Conservation (phyloP, 768 basidiomycete species). For the Lanmaoa pseudosensibilis region DNA sequence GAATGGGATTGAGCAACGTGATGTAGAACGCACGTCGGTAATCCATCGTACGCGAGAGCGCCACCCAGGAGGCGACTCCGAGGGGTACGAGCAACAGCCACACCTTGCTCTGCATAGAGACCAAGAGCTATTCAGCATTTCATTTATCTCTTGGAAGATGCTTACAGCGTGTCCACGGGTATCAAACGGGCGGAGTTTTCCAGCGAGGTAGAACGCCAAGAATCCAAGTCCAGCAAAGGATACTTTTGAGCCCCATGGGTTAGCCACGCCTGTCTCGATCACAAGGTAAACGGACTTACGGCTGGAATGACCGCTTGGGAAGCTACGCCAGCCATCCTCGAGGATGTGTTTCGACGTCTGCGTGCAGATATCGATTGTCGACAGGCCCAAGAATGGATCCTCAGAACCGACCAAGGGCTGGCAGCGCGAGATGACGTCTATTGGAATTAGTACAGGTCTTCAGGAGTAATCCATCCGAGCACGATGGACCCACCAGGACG, state of each 20-base stretch:
- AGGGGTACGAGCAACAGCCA: conserved; percentile 83
- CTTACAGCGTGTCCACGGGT: conserved; percentile 67
- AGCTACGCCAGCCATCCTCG: conserved; percentile 86
- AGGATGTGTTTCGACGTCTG: conserved; percentile 56
- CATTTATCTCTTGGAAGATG: not conserved
- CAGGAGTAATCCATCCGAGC: not conserved
- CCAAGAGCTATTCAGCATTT: not conserved
- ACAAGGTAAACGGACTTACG: conserved; percentile 43
- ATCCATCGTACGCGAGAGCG: conserved; percentile 90
- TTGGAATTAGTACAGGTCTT: not conserved
- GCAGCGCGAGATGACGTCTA: conserved; percentile 45
- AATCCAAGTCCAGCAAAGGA: conserved; percentile 93
- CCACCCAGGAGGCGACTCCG: conserved; percentile 67
- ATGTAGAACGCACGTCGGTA: conserved; percentile 65
- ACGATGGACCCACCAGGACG: conserved; percentile 59
- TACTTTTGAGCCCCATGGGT: conserved; percentile 42
- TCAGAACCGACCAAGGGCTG: conserved; percentile 59
- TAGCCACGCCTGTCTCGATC: not conserved
- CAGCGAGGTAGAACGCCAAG: conserved; percentile 82
- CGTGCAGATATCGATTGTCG: conserved; percentile 74
- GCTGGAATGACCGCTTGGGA: conserved; percentile 89
- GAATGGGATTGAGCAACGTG: not conserved
- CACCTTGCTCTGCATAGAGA: conserved; percentile 54
- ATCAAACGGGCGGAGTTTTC: conserved; percentile 90
- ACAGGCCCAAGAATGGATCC: conserved; percentile 72